Base-by-base conservation (phyloP, 1,284 basidiomycete species). In the Apiotrichum porosum region DNA sequence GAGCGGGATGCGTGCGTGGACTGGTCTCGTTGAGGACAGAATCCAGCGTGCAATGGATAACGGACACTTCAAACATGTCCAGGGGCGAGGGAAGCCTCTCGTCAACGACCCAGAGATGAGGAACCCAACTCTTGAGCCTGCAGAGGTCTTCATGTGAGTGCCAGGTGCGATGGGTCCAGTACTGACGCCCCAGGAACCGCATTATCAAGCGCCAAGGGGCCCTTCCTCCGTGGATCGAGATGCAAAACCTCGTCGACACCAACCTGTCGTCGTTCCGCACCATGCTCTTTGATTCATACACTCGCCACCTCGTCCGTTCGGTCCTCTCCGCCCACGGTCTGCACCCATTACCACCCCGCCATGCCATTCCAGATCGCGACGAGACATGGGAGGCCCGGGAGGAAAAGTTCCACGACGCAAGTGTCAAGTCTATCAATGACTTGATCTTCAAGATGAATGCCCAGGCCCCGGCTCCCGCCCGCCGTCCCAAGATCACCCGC, bases 201-300 rank as follows among this genome's bases (percentile, higher is more conserved):
- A 90, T 93, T 49, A 80, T 94, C 17, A 85, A 89, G 61, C 76
- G 83, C 32, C 87, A 91, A 61, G 88, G 86, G 14, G 87, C 85
- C 2, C 81, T 83, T 1, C 91, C 90, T n/a, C 86, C 88, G 3
- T 94, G 88, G 88, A 84, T 94, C 4, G 89, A 93, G 69, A 63
- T 91, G 28, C 90, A 92, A 69, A 75, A 77, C 51, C 79, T 81
- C 49, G 69, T 86, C 28, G 81, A 85, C 45, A 66, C 69, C 2
- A 79, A 84, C 0, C 66, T 85, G 5, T 61, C 58, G 3, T 73
- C 79, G 0, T 91, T 91, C 70, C 81, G 88, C 2, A 73, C 77
- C 19, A 76, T 83, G 4, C 72, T 92, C 2, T 54, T 70, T 4
- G 52, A 58, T 1, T 68, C 66, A 3, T 73, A 74, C 52, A 63